A percentile compares a stretch with the other conserved stretches of the same genome.
phyloP scores from a whole-genome alignment of 225 moss, liverwort and hornwort species.

The Pseudisothecium myosuroides region DNA sequence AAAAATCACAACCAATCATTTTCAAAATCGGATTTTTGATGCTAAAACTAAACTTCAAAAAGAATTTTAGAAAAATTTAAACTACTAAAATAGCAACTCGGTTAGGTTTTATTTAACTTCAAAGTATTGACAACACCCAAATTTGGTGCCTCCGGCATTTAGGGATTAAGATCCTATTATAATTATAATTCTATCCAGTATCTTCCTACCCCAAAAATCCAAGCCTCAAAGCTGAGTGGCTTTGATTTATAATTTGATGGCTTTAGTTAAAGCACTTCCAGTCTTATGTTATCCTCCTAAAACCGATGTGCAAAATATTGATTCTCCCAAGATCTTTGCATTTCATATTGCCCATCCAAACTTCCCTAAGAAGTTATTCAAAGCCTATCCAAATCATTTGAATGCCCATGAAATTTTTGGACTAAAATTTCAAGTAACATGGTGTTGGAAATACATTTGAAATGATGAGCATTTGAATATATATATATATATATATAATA shows the following conservation, averaged over 20 bases:
- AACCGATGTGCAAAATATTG: rapidly evolving
- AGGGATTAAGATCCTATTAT: neutral
- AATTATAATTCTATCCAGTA: neutral
- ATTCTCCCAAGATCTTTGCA: neutral
- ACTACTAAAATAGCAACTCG: no score
- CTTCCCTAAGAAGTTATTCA: neutral
- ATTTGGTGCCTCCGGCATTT: no score
- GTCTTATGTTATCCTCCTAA: neutral
- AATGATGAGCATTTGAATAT: neutral
- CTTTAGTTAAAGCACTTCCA: neutral
- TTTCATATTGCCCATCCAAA: neutral
- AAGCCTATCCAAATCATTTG: neutral
- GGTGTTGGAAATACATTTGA: neutral
- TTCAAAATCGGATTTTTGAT: no score
- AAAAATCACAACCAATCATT: no score
- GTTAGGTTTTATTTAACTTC: no score
- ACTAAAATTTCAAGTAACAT: neutral
- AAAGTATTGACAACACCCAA: no score
- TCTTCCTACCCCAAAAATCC: neutral
- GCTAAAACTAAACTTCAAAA: no score
- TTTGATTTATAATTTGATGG: neutral
- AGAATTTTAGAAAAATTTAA: no score
- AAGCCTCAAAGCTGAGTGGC: neutral
- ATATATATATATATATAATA: neutral
- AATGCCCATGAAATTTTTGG: neutral